A percentile compares a stretch with the other conserved stretches of the same genome.
phyloP scores from a whole-genome alignment of 805 yeast species.

The Debaryomyces castellii region DNA sequence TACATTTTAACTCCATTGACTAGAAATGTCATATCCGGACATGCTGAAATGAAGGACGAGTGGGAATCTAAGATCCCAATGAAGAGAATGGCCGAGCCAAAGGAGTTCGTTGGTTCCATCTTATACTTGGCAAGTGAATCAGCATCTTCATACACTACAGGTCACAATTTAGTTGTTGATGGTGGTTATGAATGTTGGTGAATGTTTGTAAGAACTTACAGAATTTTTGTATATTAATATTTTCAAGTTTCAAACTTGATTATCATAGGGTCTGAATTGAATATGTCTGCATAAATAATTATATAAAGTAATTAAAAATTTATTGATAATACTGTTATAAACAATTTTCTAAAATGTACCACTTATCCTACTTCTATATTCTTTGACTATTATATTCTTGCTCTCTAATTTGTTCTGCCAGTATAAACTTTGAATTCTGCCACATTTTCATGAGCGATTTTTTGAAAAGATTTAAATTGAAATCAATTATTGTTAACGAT shows the following conservation, averaged over 20 bases:
- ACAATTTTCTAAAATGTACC: too few species aligned
- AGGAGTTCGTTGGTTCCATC: conserved; percentile 76
- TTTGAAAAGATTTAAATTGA: conserved; percentile 80
- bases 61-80: conserved; percentile 76
- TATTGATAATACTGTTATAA: not conserved
- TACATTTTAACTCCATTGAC: conserved; percentile 80
- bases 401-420: not conserved
- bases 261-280: not conserved
- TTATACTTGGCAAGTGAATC: conserved; percentile 68
- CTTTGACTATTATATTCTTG: not conserved
- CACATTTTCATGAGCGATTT: conserved; percentile 73
- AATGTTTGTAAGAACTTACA: conserved; percentile 5
- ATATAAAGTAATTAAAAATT: not conserved
- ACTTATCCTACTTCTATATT: too few species aligned
- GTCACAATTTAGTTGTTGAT: conserved; percentile 78
- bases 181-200: conserved; percentile 89
- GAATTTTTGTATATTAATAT: not conserved
- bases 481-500: conserved; percentile 72
- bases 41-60: conserved; percentile 59
- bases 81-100: conserved; percentile 83
- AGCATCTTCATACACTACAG: conserved; percentile 80
- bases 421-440: conserved; percentile 39
- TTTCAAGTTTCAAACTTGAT: not conserved
- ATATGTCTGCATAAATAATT: not conserved
- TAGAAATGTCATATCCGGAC: conserved; percentile 62